A percentile compares a stretch with the other conserved stretches of the same genome.
Evolutionary conservation across 1,284 basidiomycete species (phyloP).

Genomic region (Stygiomarasmius scandens): DNA sequence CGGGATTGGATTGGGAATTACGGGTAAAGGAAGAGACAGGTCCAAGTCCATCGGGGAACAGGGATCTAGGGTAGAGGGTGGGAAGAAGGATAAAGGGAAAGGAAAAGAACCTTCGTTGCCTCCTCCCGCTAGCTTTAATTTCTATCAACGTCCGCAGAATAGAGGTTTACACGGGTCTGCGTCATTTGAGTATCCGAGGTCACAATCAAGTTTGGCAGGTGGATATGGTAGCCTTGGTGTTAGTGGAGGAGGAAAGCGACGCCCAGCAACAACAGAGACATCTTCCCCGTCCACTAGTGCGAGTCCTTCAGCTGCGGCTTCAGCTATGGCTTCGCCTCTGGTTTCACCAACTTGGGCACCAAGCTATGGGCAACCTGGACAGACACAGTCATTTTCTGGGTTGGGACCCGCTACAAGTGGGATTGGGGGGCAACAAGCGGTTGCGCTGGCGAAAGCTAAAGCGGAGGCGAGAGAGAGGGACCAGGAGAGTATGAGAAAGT

Average conservation of each 20-base stretch:
- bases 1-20: too few relatives aligned
- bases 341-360: not conserved
- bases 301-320: not conserved
- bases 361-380: not conserved
- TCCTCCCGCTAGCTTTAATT: too few relatives aligned
- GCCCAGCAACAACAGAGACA: constrained; percentile 22
- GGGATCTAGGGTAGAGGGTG: too few relatives aligned
- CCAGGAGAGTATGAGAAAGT: constrained; percentile 57
- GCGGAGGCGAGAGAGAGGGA: constrained; percentile 35
- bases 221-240: not conserved
- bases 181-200: too few relatives aligned
- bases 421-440: not conserved
- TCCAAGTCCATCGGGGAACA: too few relatives aligned
- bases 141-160: too few relatives aligned
- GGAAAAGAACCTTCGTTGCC: too few relatives aligned
- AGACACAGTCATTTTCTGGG: not conserved
- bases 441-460: not conserved
- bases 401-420: not conserved
- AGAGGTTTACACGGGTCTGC: too few relatives aligned
- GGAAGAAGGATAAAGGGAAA: too few relatives aligned
- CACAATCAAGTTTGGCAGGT: not conserved
- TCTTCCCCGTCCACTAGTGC: not conserved
- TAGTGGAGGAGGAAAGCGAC: constrained; percentile 3
- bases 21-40: too few relatives aligned
- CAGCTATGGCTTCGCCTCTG: not conserved